Evolutionary conservation across 768 basidiomycete species (phyloP).

Genomic region (Suillus paluster): DNA sequence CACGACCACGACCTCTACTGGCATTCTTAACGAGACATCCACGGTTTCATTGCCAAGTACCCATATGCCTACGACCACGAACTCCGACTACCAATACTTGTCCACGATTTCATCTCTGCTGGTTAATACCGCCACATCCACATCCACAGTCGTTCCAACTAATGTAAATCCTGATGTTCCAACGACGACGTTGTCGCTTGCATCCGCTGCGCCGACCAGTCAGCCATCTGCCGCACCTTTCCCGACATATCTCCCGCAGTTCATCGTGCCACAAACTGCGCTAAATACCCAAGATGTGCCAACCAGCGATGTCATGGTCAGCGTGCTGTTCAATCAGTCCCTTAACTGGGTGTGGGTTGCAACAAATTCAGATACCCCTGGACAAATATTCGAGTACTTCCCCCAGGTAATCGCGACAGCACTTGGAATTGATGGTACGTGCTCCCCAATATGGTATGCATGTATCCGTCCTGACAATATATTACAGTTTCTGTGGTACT

Average conservation of each 20-base stretch:
- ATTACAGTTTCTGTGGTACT: conserved; percentile 40
- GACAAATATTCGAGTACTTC: conserved; percentile 78
- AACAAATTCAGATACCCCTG: conserved; percentile 54
- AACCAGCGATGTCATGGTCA: conserved; percentile 54
- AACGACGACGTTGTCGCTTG: conserved; percentile 32
- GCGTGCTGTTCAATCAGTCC: conserved; percentile 60
- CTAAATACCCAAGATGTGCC: conserved; percentile 35
- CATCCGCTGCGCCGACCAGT: conserved; percentile 25
- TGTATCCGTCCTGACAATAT: conserved; percentile 38
- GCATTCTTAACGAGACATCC: conserved; percentile 7
- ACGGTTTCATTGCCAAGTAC: conserved; percentile 19
- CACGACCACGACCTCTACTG: conserved; percentile 14
- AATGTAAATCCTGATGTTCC: conserved; percentile 44
- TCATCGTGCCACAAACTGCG: conserved; percentile 53
- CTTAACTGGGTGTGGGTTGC: conserved; percentile 78
- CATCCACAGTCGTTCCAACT: conserved; percentile 27
- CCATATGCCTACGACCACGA: conserved; percentile 21
- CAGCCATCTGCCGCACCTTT: conserved; percentile 41
- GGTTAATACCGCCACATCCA: conserved; percentile 23
- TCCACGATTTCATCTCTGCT: conserved; percentile 40
- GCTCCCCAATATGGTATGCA: background rate
- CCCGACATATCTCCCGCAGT: conserved; percentile 61
- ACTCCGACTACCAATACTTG: conserved; percentile 38
- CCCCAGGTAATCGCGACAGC: conserved; percentile 55
- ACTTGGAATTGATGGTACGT: conserved; percentile 48